phyloP scores from a whole-genome alignment of 2,329 filamentous ascomycete species.

The Zasmidium cellare region DNA sequence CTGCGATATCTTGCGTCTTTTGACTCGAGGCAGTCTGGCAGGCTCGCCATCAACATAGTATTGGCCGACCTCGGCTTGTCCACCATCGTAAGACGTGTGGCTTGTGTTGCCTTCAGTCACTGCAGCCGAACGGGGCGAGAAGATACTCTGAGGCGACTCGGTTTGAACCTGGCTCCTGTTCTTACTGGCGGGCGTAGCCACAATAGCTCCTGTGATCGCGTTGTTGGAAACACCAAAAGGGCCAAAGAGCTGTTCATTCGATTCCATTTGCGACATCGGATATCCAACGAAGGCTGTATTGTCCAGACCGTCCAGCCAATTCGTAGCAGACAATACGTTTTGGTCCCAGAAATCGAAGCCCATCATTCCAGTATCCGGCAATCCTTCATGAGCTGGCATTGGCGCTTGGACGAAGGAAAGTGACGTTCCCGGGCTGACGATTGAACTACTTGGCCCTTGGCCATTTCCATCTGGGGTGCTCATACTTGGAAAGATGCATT shows the following conservation, averaged over 20 bases:
- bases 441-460: neutral
- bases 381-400: neutral
- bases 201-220: neutral
- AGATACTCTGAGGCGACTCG: conserved; percentile 13
- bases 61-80: conserved; percentile 13
- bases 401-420: conserved; percentile 1
- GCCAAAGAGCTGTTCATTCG: neutral
- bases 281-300: conserved; percentile 6
- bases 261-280: neutral
- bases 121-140: conserved; percentile 10
- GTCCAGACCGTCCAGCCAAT: conserved; percentile 21
- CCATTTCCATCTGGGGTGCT: conserved; percentile 11
- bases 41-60: conserved; percentile 30
- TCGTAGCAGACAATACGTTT: conserved; percentile 19
- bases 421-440: neutral
- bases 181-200: neutral
- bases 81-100: conserved; percentile 5
- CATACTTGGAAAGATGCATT: conserved; percentile 28
- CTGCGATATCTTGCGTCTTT: conserved; percentile 17
- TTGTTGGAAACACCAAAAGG: conserved; percentile 1
- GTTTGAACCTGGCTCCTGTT: conserved; percentile 3
- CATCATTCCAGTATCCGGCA: conserved; percentile 1
- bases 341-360: conserved; percentile 21
- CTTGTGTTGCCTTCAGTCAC: conserved; percentile 10
- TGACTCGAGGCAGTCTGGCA: conserved; percentile 23